Evolutionary conservation across 2,329 filamentous ascomycete genomes (phyloP).

Genomic region (Fusarium poae): DNA sequence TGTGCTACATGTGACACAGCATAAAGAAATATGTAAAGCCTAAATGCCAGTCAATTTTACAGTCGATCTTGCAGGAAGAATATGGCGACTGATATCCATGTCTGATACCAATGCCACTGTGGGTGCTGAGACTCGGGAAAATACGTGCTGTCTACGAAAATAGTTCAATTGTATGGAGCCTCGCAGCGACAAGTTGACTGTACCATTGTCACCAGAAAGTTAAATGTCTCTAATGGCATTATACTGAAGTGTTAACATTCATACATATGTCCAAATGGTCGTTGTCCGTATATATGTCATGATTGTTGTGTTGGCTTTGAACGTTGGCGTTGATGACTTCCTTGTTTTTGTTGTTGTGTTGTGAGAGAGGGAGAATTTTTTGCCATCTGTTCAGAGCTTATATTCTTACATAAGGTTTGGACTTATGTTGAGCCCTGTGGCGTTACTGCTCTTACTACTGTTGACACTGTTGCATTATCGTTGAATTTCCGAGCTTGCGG

Average conservation of each 20-base stretch:
- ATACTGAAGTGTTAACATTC: slow-evolving; percentile 4
- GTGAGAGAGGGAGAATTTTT: too few relatives aligned
- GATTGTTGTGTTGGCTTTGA: too few relatives aligned
- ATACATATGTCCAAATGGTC: slow-evolving; percentile 34
- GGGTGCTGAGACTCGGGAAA: not conserved
- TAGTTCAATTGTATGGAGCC: not conserved
- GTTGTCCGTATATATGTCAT: not conserved
- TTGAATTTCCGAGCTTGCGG: too few relatives aligned
- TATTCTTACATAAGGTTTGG: too few relatives aligned
- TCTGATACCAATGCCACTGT: not conserved
- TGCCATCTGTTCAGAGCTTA: too few relatives aligned
- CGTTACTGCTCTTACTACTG: too few relatives aligned
- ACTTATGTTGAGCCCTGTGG: too few relatives aligned
- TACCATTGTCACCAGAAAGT: not conserved
- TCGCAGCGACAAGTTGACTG: not conserved
- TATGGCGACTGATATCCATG: not conserved
- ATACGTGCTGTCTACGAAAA: not conserved
- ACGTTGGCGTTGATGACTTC: too few relatives aligned
- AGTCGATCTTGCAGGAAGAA: not conserved
- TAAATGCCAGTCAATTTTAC: not conserved
- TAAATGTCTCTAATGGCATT: not conserved
- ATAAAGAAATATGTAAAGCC: not conserved
- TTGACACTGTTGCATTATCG: too few relatives aligned
- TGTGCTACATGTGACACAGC: slow-evolving; percentile 8
- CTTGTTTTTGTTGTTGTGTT: too few relatives aligned